phyloP scores from a whole-genome alignment of 805 yeast genomes.

The Yarrowia hollandica region DNA sequence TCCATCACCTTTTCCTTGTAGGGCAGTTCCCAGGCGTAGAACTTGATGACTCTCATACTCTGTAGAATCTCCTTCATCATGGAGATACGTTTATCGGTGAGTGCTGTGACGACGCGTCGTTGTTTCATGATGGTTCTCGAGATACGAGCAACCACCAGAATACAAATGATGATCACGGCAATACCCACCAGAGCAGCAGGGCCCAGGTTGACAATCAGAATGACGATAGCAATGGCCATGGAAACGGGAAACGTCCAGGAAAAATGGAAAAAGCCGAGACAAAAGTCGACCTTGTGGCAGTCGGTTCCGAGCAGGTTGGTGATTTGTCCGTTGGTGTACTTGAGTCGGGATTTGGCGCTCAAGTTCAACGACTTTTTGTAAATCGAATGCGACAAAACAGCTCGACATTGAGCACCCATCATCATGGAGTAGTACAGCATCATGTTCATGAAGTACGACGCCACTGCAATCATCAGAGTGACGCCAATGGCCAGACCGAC shows the following conservation, averaged over 20 bases:
- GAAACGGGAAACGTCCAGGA: conserved; percentile 60
- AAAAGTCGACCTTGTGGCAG: conserved; percentile 68
- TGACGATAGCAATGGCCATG: conserved; percentile 55
- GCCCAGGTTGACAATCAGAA: conserved; percentile 63
- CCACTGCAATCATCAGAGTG: conserved; percentile 52
- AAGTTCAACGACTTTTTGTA: conserved; percentile 63
- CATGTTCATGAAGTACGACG: conserved; percentile 57
- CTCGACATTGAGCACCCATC: conserved; percentile 68
- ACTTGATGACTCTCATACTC: conserved; percentile 77
- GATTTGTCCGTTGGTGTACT: conserved; percentile 61
- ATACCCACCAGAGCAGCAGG: conserved; percentile 65
- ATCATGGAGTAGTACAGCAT: conserved; percentile 58
- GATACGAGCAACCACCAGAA: conserved; percentile 39
- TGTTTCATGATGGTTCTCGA: conserved; percentile 46
- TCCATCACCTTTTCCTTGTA: conserved; percentile 54
- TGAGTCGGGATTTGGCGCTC: conserved; percentile 52
- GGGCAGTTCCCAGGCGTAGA: conserved; percentile 83
- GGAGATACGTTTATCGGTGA: conserved; percentile 65
- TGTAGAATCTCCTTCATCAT: conserved; percentile 78
- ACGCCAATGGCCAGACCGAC: conserved; percentile 74
- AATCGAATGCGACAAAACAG: conserved; percentile 65
- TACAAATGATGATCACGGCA: conserved; percentile 43
- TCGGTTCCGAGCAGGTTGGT: conserved; percentile 74
- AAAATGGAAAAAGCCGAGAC: conserved; percentile 62
- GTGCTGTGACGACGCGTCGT: conserved; percentile 57